Base-by-base conservation (phyloP, 106 monocot species). In the Dactylorhiza incarnata region DNA sequence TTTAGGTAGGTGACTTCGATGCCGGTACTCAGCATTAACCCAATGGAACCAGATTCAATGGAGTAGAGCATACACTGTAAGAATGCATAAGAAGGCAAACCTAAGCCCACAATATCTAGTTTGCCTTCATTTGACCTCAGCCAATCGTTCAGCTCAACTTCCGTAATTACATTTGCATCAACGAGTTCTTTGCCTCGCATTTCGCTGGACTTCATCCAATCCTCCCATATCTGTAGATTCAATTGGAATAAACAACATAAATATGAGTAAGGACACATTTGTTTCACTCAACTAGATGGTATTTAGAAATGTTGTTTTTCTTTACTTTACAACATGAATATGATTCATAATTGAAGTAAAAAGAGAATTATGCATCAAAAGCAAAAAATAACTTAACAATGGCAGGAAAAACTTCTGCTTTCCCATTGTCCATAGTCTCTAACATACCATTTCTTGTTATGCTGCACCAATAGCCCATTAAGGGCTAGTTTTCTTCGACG, bases 181-280 rank as follows among this genome's bases (percentile, higher is more conserved):
- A 96, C 47, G 55, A 96, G 88, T 72, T 84, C 87, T 83, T 79
- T 93, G 65, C 95, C 90, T 12, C 79, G 78, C 51, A 77, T 69
- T 83, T 90, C 93, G 29, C 81, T 89, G 48, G 45, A 58, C 49
- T 50, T 89, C 92, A 96, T 90, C 48, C 84, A 55, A 46, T 93
- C 88, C 48, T 85, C 90, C 89, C 88, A 93, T 76, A 96, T 87
- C 95, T 96, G 88, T 85, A 48, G 19, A 65, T 78, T 73, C 11
- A 74, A 78, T 10, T 72, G 72, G 44, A 69, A 5, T 69, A 17
- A 11, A 15, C 68, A 44, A 15, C 14, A 14, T 68, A 68, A 68
- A 62, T 23, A 62, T 19, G 23, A 62, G 20, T 8, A 62, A 24
- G 61, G 61, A 24, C 51, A 52, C 12, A 9, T 37, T 37, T 37